A percentile compares a stretch with the other conserved stretches of the same genome.
Evolutionary conservation across 2,329 filamentous ascomycete genomes (phyloP).

Genomic region (Phialophora verrucosa): DNA sequence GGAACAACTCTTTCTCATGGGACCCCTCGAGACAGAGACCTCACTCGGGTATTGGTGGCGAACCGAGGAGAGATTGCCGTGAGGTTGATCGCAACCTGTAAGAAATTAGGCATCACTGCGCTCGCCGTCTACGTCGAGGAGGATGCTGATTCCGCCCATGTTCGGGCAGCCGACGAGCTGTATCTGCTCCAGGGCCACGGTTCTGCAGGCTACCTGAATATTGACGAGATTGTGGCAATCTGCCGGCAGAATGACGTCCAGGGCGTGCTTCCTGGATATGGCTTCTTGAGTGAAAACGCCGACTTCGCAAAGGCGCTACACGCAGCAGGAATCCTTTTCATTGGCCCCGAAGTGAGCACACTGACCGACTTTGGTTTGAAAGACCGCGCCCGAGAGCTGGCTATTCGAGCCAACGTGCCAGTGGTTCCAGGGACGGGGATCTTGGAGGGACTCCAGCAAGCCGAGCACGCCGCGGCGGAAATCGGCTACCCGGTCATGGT

Average conservation of each 20-base stretch:
- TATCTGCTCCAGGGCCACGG: constrained; percentile 8
- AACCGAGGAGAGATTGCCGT: constrained; percentile 18
- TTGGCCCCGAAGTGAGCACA: background rate
- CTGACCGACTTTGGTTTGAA: constrained; percentile 6
- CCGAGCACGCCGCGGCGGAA: constrained; percentile 49
- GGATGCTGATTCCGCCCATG: constrained; percentile 11
- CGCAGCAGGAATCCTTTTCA: background rate
- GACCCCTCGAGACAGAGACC: no score
- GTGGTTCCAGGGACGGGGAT: constrained; percentile 59
- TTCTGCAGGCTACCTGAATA: constrained; percentile 1
- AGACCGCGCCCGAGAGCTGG: constrained; percentile 5
- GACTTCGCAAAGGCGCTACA: background rate
- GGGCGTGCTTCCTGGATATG: constrained; percentile 5
- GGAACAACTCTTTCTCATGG: no score
- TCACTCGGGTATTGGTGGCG: constrained; percentile 6
- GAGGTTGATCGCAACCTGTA: constrained; percentile 8
- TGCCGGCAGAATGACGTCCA: constrained; percentile 2
- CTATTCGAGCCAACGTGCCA: constrained; percentile 3
- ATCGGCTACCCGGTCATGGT: constrained; percentile 62
- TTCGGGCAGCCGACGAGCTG: constrained; percentile 1
- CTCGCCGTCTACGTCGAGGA: constrained; percentile 6
- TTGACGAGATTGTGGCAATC: constrained; percentile 2
- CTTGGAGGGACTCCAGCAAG: constrained; percentile 54
- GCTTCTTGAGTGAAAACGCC: constrained; percentile 6
- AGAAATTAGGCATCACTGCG: constrained; percentile 3